A percentile compares a stretch with the other conserved stretches of the same genome.
Conservation (phyloP, 495 filamentous ascomycete genomes). For the Podospora australis region DNA sequence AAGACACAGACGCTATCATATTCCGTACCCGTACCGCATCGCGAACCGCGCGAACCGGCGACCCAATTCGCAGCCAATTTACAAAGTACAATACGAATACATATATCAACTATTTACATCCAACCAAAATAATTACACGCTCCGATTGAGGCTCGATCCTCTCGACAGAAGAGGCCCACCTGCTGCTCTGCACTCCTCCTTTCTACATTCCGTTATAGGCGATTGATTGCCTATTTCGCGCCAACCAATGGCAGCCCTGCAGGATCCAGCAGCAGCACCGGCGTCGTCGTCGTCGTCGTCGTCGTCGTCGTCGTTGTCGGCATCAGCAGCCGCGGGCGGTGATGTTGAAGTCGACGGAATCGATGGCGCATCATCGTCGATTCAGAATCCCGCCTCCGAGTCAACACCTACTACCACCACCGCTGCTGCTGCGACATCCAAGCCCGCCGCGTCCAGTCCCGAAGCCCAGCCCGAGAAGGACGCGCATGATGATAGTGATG, state of each 20-base stretch:
- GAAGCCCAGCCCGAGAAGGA: conserved; percentile 19
- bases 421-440: conserved; percentile 26
- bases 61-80: too few species aligned
- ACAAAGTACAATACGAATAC: too few species aligned
- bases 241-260: conserved; percentile 26
- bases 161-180: too few species aligned
- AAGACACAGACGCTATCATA: not conserved
- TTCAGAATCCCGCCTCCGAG: conserved; percentile 6
- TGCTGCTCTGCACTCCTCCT: too few species aligned
- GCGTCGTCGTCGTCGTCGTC: conserved; percentile 7
- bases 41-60: too few species aligned
- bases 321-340: not conserved
- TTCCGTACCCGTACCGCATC: not conserved
- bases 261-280: conserved; percentile 12
- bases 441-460: conserved; percentile 23
- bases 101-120: too few species aligned
- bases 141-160: too few species aligned
- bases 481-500: too few species aligned
- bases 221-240: not conserved
- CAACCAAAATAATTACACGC: too few species aligned
- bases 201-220: not conserved
- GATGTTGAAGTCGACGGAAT: conserved; percentile 6
- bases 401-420: conserved; percentile 17
- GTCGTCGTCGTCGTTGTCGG: not conserved
- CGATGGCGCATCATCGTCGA: conserved; percentile 11